phyloP scores from a whole-genome alignment of 73 alveolate species.

The Blepharisma stoltei region DNA sequence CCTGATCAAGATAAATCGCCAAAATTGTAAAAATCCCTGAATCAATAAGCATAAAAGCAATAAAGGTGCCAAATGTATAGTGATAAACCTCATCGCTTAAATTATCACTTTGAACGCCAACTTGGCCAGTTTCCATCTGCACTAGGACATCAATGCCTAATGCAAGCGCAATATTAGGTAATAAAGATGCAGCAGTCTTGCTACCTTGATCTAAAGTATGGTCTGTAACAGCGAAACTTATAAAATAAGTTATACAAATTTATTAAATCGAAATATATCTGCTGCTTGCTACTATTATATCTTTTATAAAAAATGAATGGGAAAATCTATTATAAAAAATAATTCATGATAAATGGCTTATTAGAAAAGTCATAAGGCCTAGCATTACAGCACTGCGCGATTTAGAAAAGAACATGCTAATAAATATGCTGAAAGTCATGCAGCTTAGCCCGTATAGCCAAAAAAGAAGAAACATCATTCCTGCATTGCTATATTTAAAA shows the following conservation, averaged over 20 bases:
- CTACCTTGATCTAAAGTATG: conserved; percentile 37
- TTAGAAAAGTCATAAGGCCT: conserved; percentile 62
- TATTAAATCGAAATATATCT: too few relatives aligned
- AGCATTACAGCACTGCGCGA: conserved; percentile 73
- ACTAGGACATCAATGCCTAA: conserved; percentile 61
- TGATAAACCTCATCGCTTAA: neutral
- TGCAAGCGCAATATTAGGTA: conserved; percentile 64
- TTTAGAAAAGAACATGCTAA: conserved; percentile 76
- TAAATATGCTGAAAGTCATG: conserved; percentile 33
- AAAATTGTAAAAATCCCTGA: neutral
- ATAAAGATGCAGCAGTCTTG: conserved; percentile 57
- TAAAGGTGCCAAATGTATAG: conserved; percentile 4
- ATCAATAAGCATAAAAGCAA: conserved; percentile 28
- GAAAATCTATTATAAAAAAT: too few relatives aligned
- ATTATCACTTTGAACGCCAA: conserved; percentile 38
- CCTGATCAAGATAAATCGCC: conserved; percentile 33
- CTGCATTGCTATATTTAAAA: conserved; percentile 10
- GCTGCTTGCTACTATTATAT: too few relatives aligned
- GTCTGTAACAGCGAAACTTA: conserved; percentile 61
- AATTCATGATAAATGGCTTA: too few relatives aligned
- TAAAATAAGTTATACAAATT: conserved; percentile 65
- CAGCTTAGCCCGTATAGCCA: conserved; percentile 16
- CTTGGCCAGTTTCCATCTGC: conserved; percentile 56
- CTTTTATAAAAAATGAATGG: too few relatives aligned
- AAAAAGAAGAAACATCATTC: conserved; percentile 7